Base-by-base conservation (phyloP, 106 monocot genomes). In the Hemerocallis citrina region DNA sequence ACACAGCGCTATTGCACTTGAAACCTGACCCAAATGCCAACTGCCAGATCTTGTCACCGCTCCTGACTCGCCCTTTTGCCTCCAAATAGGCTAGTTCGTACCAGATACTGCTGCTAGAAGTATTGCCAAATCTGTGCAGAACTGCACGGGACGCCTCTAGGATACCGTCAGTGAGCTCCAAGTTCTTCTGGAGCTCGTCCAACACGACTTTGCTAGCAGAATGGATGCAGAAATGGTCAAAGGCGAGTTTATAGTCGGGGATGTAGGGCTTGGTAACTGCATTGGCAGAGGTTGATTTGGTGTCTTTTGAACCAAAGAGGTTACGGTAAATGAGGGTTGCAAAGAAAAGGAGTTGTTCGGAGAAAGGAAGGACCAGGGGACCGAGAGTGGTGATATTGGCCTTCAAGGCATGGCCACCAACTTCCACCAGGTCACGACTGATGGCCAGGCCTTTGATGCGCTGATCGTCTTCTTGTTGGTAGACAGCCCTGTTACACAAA, bases 1-100 rank as follows among this genome's bases (percentile, higher is more conserved):
- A 92, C 3, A 92, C 92, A 3, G 86, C 86, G 55, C 92, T 92
- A 69, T 87, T 92, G 75, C 92, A 87, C 80, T 92, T 92, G 75
- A 92, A 92, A 4, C 92, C 92, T 2, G 86, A 83, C 13, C 92
- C 92, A 56, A 92, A 92, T 5, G 92, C 86, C 38, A 92, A 72
- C 82, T 92, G 92, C 92, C 92, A 92, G 1, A 92, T 67, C 5
- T 86, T 68, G 57, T 87, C 83, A 34, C 92, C 92, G 5, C 77
- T 25, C 22, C 78, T 52, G 22, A 92, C 78, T 35, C 72, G 71
- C 8, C 81, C 92, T 48, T 92, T 86, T 28, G 92, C 83, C 67
- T 92, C 92, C 22, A 87, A 60, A 61, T 92, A 92, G 2, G 92
- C 92, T 6, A 92, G 83, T 78, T 92, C 86, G 68, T 92, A 92